These are phyloP conservation scores for Elsinoe batatas DNA, from an alignment of 2,329 filamentous ascomycete genomes.

Conservation along the genomic window DNA sequence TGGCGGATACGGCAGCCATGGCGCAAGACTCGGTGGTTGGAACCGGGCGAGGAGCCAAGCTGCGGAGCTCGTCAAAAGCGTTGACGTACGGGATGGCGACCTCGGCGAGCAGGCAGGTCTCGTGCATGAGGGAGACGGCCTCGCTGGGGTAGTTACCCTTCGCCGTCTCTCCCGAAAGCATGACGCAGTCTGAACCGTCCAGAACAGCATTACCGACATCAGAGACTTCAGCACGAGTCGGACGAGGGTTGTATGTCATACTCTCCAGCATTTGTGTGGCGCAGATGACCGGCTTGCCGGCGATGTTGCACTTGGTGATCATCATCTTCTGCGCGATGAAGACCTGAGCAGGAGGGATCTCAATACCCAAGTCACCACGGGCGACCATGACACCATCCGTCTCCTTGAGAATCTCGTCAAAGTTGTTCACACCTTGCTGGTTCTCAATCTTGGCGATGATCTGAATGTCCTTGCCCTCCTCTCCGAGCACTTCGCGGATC, in stretches of 20 bases:
- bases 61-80: slow-evolving; percentile 90
- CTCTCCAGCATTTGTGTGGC: slow-evolving; percentile 99
- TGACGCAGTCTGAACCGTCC: slow-evolving; percentile 97
- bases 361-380: slow-evolving; percentile 95
- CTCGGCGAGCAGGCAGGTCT: slow-evolving; percentile 92
- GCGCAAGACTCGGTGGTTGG: slow-evolving; percentile 86
- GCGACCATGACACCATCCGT: slow-evolving; percentile 99
- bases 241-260: slow-evolving; percentile 99
- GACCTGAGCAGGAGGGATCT: slow-evolving; percentile 96
- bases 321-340: slow-evolving; percentile 99
- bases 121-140: slow-evolving; percentile 95
- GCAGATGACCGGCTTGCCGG: slow-evolving; percentile 97
- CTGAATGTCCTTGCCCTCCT: slow-evolving; percentile 91
- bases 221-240: slow-evolving; percentile 94
- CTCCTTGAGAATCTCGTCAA: slow-evolving; percentile 88
- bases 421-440: slow-evolving; percentile 99
- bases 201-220: slow-evolving; percentile 97
- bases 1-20: slow-evolving; percentile 90
- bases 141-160: slow-evolving; percentile 92
- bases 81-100: slow-evolving; percentile 95
- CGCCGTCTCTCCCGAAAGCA: slow-evolving; percentile 98
- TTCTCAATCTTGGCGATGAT: slow-evolving; percentile 99
- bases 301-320: slow-evolving; percentile 99
- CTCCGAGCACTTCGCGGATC: slow-evolving; percentile 83
- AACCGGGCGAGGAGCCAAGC: slow-evolving; percentile 71